phyloP scores from a whole-genome alignment of 306 rosid species.

The Cicer cuneatum region DNA sequence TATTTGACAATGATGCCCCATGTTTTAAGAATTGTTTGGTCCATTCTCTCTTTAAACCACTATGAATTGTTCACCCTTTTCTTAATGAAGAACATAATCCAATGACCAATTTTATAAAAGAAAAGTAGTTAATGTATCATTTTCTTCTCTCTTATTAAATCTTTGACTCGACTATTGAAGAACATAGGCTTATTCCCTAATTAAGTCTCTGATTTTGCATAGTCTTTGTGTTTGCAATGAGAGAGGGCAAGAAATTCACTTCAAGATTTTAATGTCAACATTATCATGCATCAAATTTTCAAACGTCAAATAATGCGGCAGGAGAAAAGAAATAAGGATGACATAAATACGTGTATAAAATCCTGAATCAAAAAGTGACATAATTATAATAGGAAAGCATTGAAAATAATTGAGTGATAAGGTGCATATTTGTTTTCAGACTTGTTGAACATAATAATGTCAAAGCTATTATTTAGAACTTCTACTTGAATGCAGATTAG shows the following conservation, averaged over 20 bases:
- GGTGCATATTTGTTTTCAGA: background rate
- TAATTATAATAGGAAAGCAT: background rate
- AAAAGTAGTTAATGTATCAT: slow-evolving; percentile 13
- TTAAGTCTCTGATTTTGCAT: background rate
- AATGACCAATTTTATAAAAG: slow-evolving; percentile 16
- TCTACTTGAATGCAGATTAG: too few species aligned
- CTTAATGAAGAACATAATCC: slow-evolving; percentile 15
- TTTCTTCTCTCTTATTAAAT: background rate
- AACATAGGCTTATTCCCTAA: slow-evolving; percentile 15
- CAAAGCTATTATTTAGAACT: background rate
- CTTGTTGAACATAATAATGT: too few species aligned
- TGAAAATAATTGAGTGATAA: background rate
- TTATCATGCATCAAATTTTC: slow-evolving; percentile 2
- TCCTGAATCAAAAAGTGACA: background rate
- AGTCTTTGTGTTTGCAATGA: background rate
- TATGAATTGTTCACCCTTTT: slow-evolving; percentile 23
- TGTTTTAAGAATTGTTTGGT: slow-evolving; percentile 13
- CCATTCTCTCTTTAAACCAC: slow-evolving; percentile 42
- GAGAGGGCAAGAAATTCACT: background rate
- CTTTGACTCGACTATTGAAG: slow-evolving; percentile 1
- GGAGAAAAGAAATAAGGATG: background rate
- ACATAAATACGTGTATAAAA: background rate
- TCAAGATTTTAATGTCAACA: background rate
- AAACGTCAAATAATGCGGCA: background rate
- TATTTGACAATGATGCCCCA: slow-evolving; percentile 40